phyloP scores from a whole-genome alignment of 441 rosid species.

The Syzygium malaccense region DNA sequence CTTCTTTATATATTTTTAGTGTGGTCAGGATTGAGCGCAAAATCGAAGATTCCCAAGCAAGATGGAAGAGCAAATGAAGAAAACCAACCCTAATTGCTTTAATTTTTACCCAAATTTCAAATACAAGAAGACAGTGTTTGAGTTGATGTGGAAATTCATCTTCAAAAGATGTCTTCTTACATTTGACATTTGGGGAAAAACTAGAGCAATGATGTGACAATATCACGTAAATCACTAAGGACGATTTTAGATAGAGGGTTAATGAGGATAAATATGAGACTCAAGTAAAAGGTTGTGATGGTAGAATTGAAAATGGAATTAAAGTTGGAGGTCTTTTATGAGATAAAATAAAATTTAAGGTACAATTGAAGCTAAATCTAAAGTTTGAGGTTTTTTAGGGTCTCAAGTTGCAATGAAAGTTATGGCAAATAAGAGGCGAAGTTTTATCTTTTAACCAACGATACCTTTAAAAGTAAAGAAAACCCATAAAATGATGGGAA shows the following conservation, averaged over 20 bases:
- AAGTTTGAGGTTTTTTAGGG: neutral
- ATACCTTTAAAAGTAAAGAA: neutral
- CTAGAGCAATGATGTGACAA: neutral
- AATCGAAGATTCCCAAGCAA: neutral
- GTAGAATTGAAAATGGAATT: neutral
- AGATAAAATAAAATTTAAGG: neutral
- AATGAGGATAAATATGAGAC: fast-evolving
- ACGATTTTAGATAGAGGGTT: fast-evolving
- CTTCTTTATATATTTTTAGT: too few species aligned
- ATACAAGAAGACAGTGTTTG: neutral
- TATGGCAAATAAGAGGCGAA: neutral
- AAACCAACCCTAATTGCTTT: neutral
- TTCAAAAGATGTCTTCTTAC: neutral
- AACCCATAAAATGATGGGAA: neutral
- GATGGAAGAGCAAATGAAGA: neutral
- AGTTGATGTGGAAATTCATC: neutral
- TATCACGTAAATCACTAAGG: neutral
- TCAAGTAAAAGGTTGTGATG: neutral
- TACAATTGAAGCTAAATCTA: neutral
- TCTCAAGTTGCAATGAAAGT: neutral
- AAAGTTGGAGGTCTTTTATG: neutral
- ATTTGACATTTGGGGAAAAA: neutral
- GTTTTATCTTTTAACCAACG: neutral
- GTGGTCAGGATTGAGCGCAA: neutral
- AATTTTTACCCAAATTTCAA: neutral